phyloP scores from a whole-genome alignment of 331 rosid species.

The Prunus yedoensis region DNA sequence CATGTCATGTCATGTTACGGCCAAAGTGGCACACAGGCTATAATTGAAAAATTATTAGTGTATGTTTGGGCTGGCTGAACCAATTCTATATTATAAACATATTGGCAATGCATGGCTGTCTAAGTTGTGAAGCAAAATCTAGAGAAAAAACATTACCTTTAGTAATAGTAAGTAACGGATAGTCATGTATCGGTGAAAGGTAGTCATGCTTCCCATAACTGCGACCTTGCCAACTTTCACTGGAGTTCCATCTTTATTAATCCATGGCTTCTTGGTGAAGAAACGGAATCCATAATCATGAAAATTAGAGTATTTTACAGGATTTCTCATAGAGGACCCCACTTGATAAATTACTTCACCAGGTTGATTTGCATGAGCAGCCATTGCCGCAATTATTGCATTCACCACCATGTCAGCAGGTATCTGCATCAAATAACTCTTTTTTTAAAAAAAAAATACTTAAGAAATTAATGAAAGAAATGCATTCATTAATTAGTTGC shows the following conservation, averaged over 20 bases:
- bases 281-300: conserved; percentile 35
- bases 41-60: too few relatives aligned
- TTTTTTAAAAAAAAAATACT: not conserved
- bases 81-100: too few relatives aligned
- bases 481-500: not conserved
- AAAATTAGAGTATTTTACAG: conserved; percentile 32
- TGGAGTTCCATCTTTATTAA: conserved; percentile 54
- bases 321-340: conserved; percentile 69
- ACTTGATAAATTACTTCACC: conserved; percentile 57
- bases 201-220: conserved; percentile 38
- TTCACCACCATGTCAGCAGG: conserved; percentile 95
- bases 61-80: too few relatives aligned
- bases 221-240: conserved; percentile 44
- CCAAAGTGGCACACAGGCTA: too few relatives aligned
- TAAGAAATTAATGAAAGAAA: not conserved
- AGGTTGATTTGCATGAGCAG: conserved; percentile 49
- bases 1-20: too few relatives aligned
- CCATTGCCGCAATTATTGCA: conserved; percentile 55
- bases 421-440: conserved; percentile 34
- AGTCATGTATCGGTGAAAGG: conserved; percentile 60
- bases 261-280: conserved; percentile 63
- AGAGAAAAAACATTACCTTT: conserved; percentile 42
- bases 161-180: conserved; percentile 59
- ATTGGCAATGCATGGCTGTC: too few relatives aligned
- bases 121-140: not conserved